phyloP scores from a whole-genome alignment of 352 stramenopile species.

The Pythium brachiatum region DNA sequence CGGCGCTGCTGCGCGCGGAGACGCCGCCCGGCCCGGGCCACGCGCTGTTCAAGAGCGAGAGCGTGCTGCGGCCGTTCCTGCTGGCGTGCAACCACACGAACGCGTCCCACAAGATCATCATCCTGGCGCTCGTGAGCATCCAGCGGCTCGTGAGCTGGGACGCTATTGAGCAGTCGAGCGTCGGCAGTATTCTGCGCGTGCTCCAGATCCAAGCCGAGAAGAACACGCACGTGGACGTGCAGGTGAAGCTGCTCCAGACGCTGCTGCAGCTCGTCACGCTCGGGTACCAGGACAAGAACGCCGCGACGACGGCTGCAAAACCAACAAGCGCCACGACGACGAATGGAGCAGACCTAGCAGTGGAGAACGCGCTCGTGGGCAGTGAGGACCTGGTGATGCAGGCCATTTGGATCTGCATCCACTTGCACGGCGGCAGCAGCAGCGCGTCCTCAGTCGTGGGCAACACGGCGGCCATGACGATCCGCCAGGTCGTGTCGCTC shows the following conservation, averaged over 20 bases:
- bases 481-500: slow-evolving; percentile 84
- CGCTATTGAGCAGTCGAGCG: slow-evolving; percentile 93
- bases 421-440: slow-evolving; percentile 71
- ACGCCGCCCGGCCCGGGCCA: slow-evolving; percentile 87
- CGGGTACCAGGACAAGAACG: slow-evolving; percentile 59
- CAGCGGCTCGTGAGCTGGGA: slow-evolving; percentile 94
- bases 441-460: slow-evolving; percentile 75
- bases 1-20: slow-evolving; percentile 70
- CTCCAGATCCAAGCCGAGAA: slow-evolving; percentile 95
- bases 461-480: slow-evolving; percentile 87
- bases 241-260: slow-evolving; percentile 89
- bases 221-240: slow-evolving; percentile 75
- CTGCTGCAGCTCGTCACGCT: slow-evolving; percentile 85
- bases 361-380: slow-evolving; percentile 52
- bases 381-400: slow-evolving; percentile 88
- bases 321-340: not conserved
- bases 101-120: slow-evolving; percentile 91
- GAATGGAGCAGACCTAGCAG: not conserved
- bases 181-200: slow-evolving; percentile 94
- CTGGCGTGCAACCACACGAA: slow-evolving; percentile 97
- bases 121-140: slow-evolving; percentile 94
- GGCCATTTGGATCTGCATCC: slow-evolving; percentile 86
- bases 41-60: slow-evolving; percentile 91
- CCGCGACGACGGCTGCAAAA: not conserved
- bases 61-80: slow-evolving; percentile 95